Percentiles rank a stretch among this genome's conserved stretches.
These are phyloP conservation scores for Beauveria varroae DNA, from an alignment of 2,329 filamentous ascomycete genomes.

Conservation along the genomic window DNA sequence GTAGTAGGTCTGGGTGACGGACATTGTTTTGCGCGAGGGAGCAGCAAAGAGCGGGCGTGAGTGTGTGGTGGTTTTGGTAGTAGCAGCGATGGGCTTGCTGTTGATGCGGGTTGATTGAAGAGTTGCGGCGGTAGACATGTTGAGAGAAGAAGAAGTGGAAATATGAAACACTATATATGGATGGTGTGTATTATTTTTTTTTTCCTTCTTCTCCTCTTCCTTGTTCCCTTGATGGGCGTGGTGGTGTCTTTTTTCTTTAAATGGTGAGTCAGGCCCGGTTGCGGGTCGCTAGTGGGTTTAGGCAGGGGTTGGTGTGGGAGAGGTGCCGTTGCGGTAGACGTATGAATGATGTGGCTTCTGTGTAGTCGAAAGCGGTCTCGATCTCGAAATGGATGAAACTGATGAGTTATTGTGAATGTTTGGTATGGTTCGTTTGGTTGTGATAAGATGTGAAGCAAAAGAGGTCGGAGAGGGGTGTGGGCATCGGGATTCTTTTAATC, in stretches of 20 bases:
- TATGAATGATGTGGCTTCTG: neutral
- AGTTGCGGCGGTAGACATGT: slow-evolving; percentile 24
- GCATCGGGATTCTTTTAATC: slow-evolving; percentile 19
- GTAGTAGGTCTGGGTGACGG: slow-evolving; percentile 96
- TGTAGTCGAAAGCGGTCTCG: neutral
- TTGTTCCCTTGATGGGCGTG: neutral
- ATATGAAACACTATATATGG: slow-evolving; percentile 6
- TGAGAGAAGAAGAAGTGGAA: slow-evolving; percentile 13
- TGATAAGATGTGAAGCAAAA: neutral
- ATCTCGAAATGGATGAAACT: neutral
- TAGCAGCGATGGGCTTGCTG: slow-evolving; percentile 15
- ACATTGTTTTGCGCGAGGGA: slow-evolving; percentile 75
- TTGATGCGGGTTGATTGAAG: slow-evolving; percentile 21
- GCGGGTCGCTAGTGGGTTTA: slow-evolving; percentile 15
- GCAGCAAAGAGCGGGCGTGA: slow-evolving; percentile 29
- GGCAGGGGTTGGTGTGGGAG: slow-evolving; percentile 2
- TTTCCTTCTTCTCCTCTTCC: slow-evolving; percentile 15
- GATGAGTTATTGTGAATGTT: neutral
- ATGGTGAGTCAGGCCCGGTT: slow-evolving; percentile 20
- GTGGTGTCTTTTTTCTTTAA: slow-evolving; percentile 16
- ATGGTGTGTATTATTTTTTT: slow-evolving; percentile 11
- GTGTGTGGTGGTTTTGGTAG: slow-evolving; percentile 21
- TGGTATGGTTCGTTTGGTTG: neutral
- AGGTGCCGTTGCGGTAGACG: neutral
- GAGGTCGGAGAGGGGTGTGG: slow-evolving; percentile 9